Conservation (phyloP, 345 rosid species). For the Rhizophora mangle region DNA sequence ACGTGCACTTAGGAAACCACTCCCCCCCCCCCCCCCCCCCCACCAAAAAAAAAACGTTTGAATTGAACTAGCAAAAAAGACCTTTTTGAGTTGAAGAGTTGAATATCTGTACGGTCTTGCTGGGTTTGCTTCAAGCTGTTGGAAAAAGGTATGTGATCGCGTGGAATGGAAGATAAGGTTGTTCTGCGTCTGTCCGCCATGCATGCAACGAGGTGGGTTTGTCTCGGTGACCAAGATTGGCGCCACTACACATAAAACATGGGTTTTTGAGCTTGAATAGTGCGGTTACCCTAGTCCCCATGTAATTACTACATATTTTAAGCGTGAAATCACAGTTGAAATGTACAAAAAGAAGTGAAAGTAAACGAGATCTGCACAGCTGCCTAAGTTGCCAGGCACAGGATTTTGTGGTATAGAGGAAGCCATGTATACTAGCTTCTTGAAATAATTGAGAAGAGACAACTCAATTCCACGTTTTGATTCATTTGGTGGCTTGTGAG, state of each 20-base stretch:
- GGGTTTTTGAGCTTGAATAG: neutral
- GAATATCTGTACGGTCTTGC: neutral
- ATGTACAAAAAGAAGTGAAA: conserved; percentile 4
- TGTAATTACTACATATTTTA: neutral
- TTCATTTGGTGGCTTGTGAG: no score
- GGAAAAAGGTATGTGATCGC: conserved; percentile 32
- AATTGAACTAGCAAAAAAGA: conserved; percentile 5
- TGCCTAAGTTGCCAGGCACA: conserved; percentile 25
- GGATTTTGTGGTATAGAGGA: conserved; percentile 16
- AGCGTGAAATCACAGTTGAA: no score
- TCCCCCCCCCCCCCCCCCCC: neutral
- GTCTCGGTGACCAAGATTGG: conserved; percentile 22
- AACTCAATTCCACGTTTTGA: no score
- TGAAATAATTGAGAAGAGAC: no score
- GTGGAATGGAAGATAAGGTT: conserved; percentile 48
- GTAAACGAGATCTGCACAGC: conserved; percentile 7
- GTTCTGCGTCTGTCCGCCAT: conserved; percentile 56
- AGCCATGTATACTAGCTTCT: neutral
- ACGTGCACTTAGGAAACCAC: conserved; percentile 32
- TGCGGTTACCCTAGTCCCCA: conserved; percentile 8
- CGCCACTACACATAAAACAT: neutral
- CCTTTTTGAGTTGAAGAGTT: conserved; percentile 4
- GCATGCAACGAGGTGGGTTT: conserved; percentile 42
- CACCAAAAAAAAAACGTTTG: conserved; percentile 8
- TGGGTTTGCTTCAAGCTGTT: conserved; percentile 19